A percentile compares a stretch with the other conserved stretches of the same genome.
phyloP scores from a whole-genome alignment of 257 asterid genomes.

The Mentha longifolia region DNA sequence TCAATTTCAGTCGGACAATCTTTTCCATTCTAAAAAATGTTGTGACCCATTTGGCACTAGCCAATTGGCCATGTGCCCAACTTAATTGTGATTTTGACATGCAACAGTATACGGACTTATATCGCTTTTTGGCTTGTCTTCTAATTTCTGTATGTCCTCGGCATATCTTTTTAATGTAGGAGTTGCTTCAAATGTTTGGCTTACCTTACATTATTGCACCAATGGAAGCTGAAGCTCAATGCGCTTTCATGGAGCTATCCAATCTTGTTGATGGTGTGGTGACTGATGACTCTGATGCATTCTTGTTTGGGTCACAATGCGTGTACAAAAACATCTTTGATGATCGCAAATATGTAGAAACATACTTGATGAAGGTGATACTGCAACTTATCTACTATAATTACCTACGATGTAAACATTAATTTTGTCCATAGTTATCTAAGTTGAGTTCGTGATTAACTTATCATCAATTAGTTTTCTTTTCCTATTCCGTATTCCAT shows the following conservation, averaged over 20 bases:
- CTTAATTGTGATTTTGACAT: background rate
- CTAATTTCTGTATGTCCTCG: background rate
- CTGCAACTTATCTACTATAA: slow-evolving; percentile 1
- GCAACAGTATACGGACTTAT: background rate
- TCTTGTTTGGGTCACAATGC: slow-evolving; percentile 86
- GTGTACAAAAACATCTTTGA: slow-evolving; percentile 96
- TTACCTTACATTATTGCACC: slow-evolving; percentile 95
- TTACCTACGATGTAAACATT: background rate
- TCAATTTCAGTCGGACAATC: background rate
- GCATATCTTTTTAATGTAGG: slow-evolving; percentile 51
- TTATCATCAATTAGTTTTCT: background rate
- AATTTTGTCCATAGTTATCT: background rate
- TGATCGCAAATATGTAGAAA: slow-evolving; percentile 95
- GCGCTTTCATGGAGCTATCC: slow-evolving; percentile 88
- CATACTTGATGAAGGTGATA: slow-evolving; percentile 88
- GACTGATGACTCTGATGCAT: slow-evolving; percentile 94
- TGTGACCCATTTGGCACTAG: background rate
- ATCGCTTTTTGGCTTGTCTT: slow-evolving; percentile 13
- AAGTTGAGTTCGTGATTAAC: slow-evolving; percentile 4
- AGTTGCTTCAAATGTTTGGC: slow-evolving; percentile 98
- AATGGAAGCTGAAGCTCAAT: slow-evolving; percentile 99
- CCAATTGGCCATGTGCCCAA: background rate
- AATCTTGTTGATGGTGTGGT: slow-evolving; percentile 96
- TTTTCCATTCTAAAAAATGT: slow-evolving; percentile 1
- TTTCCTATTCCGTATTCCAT: background rate